Percentiles rank a stretch among this genome's conserved stretches.
phyloP scores from a whole-genome alignment of 441 rosid genomes.

The Brassica hybrid region DNA sequence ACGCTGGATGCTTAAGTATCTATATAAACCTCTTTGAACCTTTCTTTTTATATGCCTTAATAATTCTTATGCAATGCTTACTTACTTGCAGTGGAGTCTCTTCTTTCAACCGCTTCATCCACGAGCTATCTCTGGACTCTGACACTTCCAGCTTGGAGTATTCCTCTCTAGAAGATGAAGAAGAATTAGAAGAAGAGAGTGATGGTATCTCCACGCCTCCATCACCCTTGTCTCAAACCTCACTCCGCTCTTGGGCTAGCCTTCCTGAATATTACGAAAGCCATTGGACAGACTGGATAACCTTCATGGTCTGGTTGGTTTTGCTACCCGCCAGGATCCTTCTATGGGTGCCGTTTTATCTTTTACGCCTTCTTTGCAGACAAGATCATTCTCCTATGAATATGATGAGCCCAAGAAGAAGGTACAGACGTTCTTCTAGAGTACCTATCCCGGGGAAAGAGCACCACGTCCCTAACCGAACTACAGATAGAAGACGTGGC shows the following conservation, averaged over 20 bases:
- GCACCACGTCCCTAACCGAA: constrained; percentile 1
- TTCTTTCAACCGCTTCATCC: constrained; percentile 1
- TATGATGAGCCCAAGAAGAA: not conserved
- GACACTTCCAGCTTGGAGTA: constrained; percentile 1
- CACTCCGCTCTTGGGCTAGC: not conserved
- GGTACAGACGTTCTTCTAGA: not conserved
- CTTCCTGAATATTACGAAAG: not conserved
- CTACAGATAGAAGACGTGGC: not conserved
- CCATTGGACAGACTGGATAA: not conserved
- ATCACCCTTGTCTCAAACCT: not conserved
- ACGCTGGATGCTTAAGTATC: not conserved
- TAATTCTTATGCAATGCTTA: not conserved
- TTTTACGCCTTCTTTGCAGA: not conserved
- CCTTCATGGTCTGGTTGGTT: not conserved
- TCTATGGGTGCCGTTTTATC: not conserved
- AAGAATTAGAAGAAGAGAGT: not conserved
- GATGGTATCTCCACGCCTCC: not conserved
- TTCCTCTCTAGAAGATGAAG: not conserved
- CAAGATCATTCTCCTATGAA: not conserved
- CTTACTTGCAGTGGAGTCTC: constrained; percentile 5
- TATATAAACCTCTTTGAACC: not conserved
- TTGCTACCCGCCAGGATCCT: not conserved
- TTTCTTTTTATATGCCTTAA: not conserved
- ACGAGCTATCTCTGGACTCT: not conserved
- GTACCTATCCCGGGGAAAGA: constrained; percentile 1